Evolutionary conservation across 139 green algal species (phyloP).

Genomic region (Chlorella sp.): DNA sequence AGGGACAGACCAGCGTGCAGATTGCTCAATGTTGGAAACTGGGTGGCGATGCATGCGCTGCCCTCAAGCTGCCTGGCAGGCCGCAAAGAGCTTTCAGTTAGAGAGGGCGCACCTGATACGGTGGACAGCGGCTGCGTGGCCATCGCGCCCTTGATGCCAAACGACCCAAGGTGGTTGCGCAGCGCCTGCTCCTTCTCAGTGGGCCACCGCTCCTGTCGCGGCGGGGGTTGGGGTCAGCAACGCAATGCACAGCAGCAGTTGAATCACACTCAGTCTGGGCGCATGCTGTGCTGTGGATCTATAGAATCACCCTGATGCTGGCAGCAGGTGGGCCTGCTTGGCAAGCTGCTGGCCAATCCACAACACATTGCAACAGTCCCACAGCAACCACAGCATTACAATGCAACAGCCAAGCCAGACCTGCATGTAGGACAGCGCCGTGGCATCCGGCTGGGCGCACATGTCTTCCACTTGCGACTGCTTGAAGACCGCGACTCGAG

Average conservation of each 20-base stretch:
- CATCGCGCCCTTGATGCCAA: conserved; percentile 86
- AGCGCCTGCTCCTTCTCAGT: conserved; percentile 34
- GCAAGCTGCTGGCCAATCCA: too few relatives aligned
- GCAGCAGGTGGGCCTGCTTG: too few relatives aligned
- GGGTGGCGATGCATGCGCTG: too few relatives aligned
- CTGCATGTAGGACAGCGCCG: conserved; percentile 27
- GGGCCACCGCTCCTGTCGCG: conserved; percentile 19
- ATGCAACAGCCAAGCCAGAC: neutral
- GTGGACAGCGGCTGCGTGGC: conserved; percentile 93
- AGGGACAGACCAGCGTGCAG: neutral
- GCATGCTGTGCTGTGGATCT: too few relatives aligned
- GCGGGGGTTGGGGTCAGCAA: too few relatives aligned
- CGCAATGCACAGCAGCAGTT: too few relatives aligned
- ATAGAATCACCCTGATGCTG: too few relatives aligned
- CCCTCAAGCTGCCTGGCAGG: too few relatives aligned
- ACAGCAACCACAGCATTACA: neutral
- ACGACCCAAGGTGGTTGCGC: conserved; percentile 86
- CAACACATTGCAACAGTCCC: neutral
- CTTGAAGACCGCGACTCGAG: conserved; percentile 64
- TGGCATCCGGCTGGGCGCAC: neutral
- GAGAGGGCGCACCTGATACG: conserved; percentile 80
- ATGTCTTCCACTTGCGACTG: conserved; percentile 72
- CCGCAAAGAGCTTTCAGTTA: too few relatives aligned
- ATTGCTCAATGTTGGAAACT: neutral
- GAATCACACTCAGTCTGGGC: too few relatives aligned